Conservation (phyloP, 352 stramenopile species). For the Phytopythium delawarense region DNA sequence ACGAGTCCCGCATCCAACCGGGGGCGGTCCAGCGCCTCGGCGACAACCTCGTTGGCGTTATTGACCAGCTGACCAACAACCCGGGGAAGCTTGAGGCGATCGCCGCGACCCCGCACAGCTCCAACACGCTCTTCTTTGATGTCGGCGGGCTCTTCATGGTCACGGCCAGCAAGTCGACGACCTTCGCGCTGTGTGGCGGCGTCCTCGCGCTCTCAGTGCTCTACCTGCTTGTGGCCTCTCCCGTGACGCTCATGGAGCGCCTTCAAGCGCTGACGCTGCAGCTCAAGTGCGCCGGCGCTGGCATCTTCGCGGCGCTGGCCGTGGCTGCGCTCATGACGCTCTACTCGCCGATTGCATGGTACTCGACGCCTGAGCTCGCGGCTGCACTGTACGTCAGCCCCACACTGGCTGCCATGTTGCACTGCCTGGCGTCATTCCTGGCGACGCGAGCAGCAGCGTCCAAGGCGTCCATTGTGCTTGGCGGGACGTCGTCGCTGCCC, state of each 20-base stretch:
- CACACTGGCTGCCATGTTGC: constrained; percentile 49
- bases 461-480: not conserved
- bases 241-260: constrained; percentile 33
- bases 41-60: constrained; percentile 63
- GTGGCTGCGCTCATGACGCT: constrained; percentile 49
- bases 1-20: constrained; percentile 64
- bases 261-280: constrained; percentile 37
- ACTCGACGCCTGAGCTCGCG: constrained; percentile 48
- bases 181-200: constrained; percentile 30
- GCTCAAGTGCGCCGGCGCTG: constrained; percentile 27
- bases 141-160: constrained; percentile 59
- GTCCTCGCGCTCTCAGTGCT: constrained; percentile 36
- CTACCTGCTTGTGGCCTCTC: constrained; percentile 41
- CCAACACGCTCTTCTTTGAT: constrained; percentile 74
- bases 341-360: constrained; percentile 68
- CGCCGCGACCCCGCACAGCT: constrained; percentile 49
- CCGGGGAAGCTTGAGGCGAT: constrained; percentile 48
- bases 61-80: constrained; percentile 40
- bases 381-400: constrained; percentile 38
- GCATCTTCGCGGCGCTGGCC: constrained; percentile 28
- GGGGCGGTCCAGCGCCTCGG: constrained; percentile 64
- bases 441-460: constrained; percentile 16
- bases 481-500: constrained; percentile 3
- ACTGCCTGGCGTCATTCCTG: constrained; percentile 35
- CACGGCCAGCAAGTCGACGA: constrained; percentile 42